phyloP scores from a whole-genome alignment of 176 grass and related monocot species.

The Ananas comosus region DNA sequence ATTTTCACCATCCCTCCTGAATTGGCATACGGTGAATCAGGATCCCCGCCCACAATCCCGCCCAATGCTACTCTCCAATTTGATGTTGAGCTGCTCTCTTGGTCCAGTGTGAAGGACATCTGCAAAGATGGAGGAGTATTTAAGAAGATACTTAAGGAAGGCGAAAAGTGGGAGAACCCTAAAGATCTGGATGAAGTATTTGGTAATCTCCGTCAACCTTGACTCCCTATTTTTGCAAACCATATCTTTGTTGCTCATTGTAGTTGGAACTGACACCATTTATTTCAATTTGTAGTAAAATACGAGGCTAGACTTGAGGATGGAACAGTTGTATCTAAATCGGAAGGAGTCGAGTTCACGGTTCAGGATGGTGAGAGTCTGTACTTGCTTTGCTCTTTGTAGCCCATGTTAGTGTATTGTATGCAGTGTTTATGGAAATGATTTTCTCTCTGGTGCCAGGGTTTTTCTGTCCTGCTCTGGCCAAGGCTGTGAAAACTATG shows the following conservation, averaged over 20 bases:
- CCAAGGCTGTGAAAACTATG: conserved; percentile 88
- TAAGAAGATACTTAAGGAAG: conserved; percentile 78
- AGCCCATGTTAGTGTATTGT: background rate
- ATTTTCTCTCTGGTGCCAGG: conserved; percentile 26
- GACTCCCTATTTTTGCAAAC: background rate
- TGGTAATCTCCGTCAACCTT: conserved; percentile 30
- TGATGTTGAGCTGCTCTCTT: conserved; percentile 91
- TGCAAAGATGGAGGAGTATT: conserved; percentile 90
- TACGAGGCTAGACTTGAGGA: conserved; percentile 75
- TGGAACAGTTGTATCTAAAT: conserved; percentile 65
- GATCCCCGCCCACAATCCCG: conserved; percentile 80
- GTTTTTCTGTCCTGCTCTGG: conserved; percentile 64
- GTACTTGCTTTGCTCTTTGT: background rate
- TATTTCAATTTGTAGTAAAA: conserved; percentile 47
- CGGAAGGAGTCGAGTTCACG: conserved; percentile 69
- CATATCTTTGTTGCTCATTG: background rate
- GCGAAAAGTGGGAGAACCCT: conserved; percentile 96
- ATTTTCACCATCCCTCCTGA: conserved; percentile 92
- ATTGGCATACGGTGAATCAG: conserved; percentile 81
- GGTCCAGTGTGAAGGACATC: conserved; percentile 85
- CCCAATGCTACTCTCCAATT: conserved; percentile 84
- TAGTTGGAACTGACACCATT: background rate
- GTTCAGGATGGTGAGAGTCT: conserved; percentile 69
- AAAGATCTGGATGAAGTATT: conserved; percentile 92
- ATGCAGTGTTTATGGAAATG: background rate